phyloP scores from a whole-genome alignment of 2,329 filamentous ascomycete species.

The Fusarium concolor region DNA sequence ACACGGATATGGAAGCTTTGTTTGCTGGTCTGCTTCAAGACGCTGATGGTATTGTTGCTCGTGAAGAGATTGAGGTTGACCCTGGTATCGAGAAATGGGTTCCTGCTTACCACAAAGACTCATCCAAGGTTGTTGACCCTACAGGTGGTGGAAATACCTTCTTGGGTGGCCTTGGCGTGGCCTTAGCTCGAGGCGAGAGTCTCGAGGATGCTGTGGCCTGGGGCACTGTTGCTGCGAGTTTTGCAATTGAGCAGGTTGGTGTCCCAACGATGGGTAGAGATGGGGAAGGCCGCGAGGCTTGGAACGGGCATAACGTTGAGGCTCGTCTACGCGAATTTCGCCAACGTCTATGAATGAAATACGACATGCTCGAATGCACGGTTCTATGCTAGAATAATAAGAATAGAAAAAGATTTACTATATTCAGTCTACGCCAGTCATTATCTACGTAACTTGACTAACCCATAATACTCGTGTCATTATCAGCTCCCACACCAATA shows the following conservation, averaged over 20 bases:
- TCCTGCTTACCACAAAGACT: slow-evolving; percentile 75
- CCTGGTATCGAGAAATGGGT: slow-evolving; percentile 79
- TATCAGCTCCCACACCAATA: slow-evolving; percentile 10
- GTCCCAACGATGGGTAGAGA: slow-evolving; percentile 70
- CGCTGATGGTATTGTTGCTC: slow-evolving; percentile 62
- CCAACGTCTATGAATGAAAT: slow-evolving; percentile 50
- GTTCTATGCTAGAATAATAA: slow-evolving; percentile 21
- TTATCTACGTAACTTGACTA: slow-evolving; percentile 12
- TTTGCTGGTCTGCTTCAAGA: slow-evolving; percentile 69
- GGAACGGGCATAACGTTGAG: slow-evolving; percentile 69
- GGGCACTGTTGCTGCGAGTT: slow-evolving; percentile 87
- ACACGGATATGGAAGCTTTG: slow-evolving; percentile 72
- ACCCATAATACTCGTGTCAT: slow-evolving; percentile 9
- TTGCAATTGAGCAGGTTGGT: slow-evolving; percentile 94
- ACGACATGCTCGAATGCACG: neutral
- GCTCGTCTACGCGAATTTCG: slow-evolving; percentile 65
- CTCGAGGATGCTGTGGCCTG: slow-evolving; percentile 79
- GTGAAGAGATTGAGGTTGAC: slow-evolving; percentile 71
- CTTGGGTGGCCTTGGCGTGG: slow-evolving; percentile 70
- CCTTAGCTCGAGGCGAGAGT: slow-evolving; percentile 67
- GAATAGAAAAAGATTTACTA: slow-evolving; percentile 23
- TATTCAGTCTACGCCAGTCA: slow-evolving; percentile 20
- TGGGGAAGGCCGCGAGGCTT: slow-evolving; percentile 63
- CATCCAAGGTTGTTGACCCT: slow-evolving; percentile 79
- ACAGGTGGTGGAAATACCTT: slow-evolving; percentile 96